phyloP scores from a whole-genome alignment of 2,329 filamentous ascomycete species.

The Aureobasidium uvarum region DNA sequence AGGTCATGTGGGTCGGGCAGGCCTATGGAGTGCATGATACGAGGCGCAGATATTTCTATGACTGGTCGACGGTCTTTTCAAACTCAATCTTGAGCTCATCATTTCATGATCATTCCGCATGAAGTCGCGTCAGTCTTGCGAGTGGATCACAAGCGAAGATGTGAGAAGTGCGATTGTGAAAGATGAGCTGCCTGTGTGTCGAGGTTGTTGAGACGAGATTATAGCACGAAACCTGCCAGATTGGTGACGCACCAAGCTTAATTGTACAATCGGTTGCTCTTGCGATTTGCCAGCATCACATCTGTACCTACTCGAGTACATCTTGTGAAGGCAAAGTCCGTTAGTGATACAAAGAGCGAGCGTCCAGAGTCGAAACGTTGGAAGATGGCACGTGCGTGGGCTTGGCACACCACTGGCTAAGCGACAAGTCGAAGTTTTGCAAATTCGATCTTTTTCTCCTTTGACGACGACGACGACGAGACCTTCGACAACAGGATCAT shows the following conservation, averaged over 20 bases:
- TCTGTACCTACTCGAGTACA: no score
- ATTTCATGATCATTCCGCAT: neutral
- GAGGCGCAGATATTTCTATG: neutral
- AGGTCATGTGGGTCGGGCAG: neutral
- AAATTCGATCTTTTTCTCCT: constrained; percentile 11
- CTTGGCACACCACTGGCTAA: constrained; percentile 19
- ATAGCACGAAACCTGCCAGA: neutral
- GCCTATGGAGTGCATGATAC: neutral
- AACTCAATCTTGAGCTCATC: neutral
- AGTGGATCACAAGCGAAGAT: neutral
- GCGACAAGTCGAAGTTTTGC: constrained; percentile 22
- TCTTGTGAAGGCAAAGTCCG: neutral
- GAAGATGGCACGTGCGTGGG: neutral
- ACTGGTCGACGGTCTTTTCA: neutral
- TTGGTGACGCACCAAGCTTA: neutral
- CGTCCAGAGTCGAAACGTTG: neutral
- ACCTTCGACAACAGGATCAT: constrained; percentile 24
- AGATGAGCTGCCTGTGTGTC: neutral
- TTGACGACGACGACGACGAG: constrained; percentile 25
- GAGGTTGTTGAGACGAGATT: neutral
- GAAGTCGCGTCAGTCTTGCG: neutral
- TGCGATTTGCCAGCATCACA: no score
- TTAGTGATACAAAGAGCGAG: neutral
- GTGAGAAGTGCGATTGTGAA: neutral
- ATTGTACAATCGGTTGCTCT: no score